These are phyloP conservation scores for Paraphaeosphaeria sporulosa DNA, from an alignment of 2,329 filamentous ascomycete genomes.

Conservation along the genomic window DNA sequence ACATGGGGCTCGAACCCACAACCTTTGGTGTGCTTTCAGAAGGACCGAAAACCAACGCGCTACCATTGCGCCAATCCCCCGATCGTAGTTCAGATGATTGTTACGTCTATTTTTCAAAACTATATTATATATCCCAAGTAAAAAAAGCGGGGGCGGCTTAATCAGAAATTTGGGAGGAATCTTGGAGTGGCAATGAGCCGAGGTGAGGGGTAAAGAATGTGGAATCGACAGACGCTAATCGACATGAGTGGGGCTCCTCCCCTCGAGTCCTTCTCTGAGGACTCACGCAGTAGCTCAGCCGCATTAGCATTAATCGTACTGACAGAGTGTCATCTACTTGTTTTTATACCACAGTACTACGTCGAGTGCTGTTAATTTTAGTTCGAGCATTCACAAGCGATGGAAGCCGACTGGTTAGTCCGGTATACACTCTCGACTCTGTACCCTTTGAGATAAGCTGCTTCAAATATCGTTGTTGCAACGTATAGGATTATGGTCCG, in stretches of 20 bases:
- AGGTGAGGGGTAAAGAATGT: not conserved
- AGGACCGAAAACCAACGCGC: slow-evolving; percentile 38
- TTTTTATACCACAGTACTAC: too few relatives aligned
- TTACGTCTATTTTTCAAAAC: too few relatives aligned
- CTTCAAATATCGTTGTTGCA: not conserved
- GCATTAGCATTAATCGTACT: too few relatives aligned
- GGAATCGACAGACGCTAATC: not conserved
- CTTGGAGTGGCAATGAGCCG: not conserved
- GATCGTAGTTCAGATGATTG: not conserved
- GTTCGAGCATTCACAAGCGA: too few relatives aligned
- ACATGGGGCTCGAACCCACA: slow-evolving; percentile 34
- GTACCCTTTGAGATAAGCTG: too few relatives aligned
- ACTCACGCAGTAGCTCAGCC: too few relatives aligned
- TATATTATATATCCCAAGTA: too few relatives aligned
- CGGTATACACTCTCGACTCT: too few relatives aligned
- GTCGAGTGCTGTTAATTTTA: too few relatives aligned
- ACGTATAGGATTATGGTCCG: not conserved
- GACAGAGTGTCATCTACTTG: too few relatives aligned
- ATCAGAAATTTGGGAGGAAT: not conserved
- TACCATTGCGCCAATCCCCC: slow-evolving; percentile 36
- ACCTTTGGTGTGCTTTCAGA: slow-evolving; percentile 32
- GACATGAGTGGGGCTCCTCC: not conserved
- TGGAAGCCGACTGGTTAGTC: too few relatives aligned
- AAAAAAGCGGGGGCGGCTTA: too few relatives aligned
- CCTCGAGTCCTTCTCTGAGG: not conserved